These are phyloP conservation scores for Debaryomyces fabryi DNA, from an alignment of 1,139 yeast genomes.

Conservation along the genomic window DNA sequence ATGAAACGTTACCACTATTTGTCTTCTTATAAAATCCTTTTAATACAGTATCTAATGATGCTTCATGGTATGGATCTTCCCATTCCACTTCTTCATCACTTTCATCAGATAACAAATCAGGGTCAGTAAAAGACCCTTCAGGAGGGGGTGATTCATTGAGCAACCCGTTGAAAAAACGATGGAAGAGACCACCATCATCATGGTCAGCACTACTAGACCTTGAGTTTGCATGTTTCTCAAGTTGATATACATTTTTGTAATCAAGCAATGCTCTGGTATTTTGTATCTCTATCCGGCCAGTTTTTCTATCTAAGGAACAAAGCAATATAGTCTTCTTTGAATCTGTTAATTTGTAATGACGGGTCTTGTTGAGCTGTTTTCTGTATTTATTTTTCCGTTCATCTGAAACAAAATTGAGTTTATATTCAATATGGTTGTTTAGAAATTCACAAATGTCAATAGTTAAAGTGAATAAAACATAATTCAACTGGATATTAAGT, in stretches of 20 bases:
- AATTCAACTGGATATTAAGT: conserved; percentile 41
- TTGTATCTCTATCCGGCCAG: conserved; percentile 30
- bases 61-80: conserved; percentile 12
- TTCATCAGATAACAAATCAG: conserved; percentile 3
- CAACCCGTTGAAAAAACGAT: conserved; percentile 7
- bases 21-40: conserved; percentile 11
- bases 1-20: conserved; percentile 6
- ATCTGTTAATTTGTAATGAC: neutral
- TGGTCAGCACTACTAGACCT: neutral
- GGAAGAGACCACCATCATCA: conserved; percentile 7
- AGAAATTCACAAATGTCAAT: conserved; percentile 31
- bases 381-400: conserved; percentile 9
- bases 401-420: conserved; percentile 8
- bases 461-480: conserved; percentile 34
- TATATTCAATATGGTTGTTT: conserved; percentile 16
- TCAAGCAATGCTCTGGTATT: conserved; percentile 21
- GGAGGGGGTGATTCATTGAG: conserved; percentile 7
- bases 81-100: conserved; percentile 4
- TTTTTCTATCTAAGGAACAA: conserved; percentile 36
- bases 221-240: conserved; percentile 5
- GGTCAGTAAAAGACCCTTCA: conserved; percentile 1
- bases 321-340: conserved; percentile 22
- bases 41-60: conserved; percentile 8
- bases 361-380: conserved; percentile 2
- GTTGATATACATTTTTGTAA: conserved; percentile 15